phyloP scores from a whole-genome alignment of 805 yeast genomes.

The Monosporozyma siamensis region DNA sequence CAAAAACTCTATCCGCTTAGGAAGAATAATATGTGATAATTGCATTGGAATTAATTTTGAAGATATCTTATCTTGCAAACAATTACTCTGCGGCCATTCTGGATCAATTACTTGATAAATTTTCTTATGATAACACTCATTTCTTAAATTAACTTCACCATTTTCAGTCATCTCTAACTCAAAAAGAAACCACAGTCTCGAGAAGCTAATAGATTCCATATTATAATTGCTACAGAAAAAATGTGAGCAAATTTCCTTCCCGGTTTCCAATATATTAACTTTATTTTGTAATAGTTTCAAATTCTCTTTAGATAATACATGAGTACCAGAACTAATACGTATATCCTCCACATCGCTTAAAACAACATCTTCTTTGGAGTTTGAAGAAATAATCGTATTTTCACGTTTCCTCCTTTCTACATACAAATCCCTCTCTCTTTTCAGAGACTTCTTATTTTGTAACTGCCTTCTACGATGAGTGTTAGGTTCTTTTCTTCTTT shows the following conservation, averaged over 20 bases:
- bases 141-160: constrained; percentile 21
- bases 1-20: constrained; percentile 2
- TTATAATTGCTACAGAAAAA: constrained; percentile 13
- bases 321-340: neutral
- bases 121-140: constrained; percentile 19
- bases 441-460: constrained; percentile 1
- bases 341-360: too few species aligned
- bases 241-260: constrained; percentile 12
- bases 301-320: constrained; percentile 13
- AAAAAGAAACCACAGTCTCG: constrained; percentile 25
- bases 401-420: too few species aligned
- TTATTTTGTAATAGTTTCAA: constrained; percentile 17
- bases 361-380: neutral
- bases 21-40: constrained; percentile 10
- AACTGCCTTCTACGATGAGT: neutral
- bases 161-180: constrained; percentile 26
- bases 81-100: constrained; percentile 16
- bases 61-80: constrained; percentile 6
- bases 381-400: too few species aligned
- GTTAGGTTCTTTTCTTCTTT: too few species aligned
- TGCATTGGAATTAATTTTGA: constrained; percentile 9
- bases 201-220: constrained; percentile 7
- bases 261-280: constrained; percentile 13
- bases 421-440: neutral
- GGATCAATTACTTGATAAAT: constrained; percentile 19